Base-by-base conservation (phyloP, 495 filamentous ascomycete species). In the Peziza echinospora region DNA sequence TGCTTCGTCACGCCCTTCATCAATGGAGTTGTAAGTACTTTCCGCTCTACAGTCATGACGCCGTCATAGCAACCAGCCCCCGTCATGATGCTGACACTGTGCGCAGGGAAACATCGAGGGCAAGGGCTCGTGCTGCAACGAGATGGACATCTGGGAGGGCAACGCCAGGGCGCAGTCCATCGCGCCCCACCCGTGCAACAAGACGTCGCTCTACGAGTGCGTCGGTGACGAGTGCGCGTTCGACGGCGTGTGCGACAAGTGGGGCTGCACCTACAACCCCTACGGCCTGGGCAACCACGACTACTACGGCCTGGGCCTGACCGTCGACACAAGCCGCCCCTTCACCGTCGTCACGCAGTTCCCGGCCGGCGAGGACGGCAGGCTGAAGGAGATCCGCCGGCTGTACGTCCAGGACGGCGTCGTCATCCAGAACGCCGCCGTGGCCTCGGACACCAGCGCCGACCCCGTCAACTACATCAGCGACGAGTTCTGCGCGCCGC, bases 261-360 rank as follows among this genome's bases (percentile, higher is more conserved):
- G 64, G 50, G 78, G 76, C 0, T 82, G 78, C 57, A 71, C 72
- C 25, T 73, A 69, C 59, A 80, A 80, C 63, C 63, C 69, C 5
- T 80, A 74, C 64, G 67, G 65, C 10, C 61, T 71, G n/a, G 73
- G 75, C 26, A 57, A 68, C 41, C 45, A 55, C 2, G 49, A 53
- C 19, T 81, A 71, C 63, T 82, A 78, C 57, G 73, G 76, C 3
- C 62, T 59, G 2, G 52, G 50, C 24, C 50, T 60, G 23, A 64
- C 59, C 8, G 70, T 83, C 25, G 73, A 83, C 62, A 78, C 77
- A 3, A 65, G 53, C 16, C 61, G 62, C 39, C 64, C 65, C 5
- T 75, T 80, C 53, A 80, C 76, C 1, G 74, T 81, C 30, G 69
- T 78, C 21, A 80, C 77, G 2, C 76, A 78, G 55, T 82, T 81